Base-by-base conservation (phyloP, 192 early-diverging fungal species). In the Rhizophagus prolifer region DNA sequence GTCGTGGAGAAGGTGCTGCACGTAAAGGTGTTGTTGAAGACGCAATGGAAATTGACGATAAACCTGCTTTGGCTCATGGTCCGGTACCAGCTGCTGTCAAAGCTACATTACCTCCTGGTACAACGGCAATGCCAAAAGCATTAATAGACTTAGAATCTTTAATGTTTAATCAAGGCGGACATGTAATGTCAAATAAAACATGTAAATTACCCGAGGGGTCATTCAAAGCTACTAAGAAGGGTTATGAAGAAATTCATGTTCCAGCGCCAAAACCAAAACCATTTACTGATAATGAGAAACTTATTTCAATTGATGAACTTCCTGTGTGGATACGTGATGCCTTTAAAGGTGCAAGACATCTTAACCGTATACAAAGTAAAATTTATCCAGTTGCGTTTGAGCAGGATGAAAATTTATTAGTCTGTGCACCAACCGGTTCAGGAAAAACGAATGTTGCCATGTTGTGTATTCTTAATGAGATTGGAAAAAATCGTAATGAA, bases 361-460 rank as follows among this genome's bases (percentile, higher is more conserved):
- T 99, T 69, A 99, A 99, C 83, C 87, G 94, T 62, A 88, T 98
- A 44, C 98, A 99, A 86, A 94, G 92, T 78, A 86, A 86, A 44
- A 88, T 98, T 5, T 98, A 94, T 77, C 91, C 92, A 36, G 83
- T 87, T n/a, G 97, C 96, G 0, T 99, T 94, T 81, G 82, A 82
- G 12, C 83, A 87, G n/a, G 95, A 98, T 80, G 96, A 94, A 59
- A 97, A 97, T 81, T 88, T 98, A 87, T 86, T 99, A 8, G 85
- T 99, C n/a, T 98, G 97, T 82, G 97, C 97, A 9, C 97, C 97
- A 0, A 99, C 97, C 8, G 96, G 96, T 79, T 96, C 97, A 3
- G 97, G 97, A 75, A 99, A 99, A 88, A 99, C 97, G 34, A 97
- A 99, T 82, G 94, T 94, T 68, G 97, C 96, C 19, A 96, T 98